Conservation (phyloP, 345 rosid species). For the Populus alba region DNA sequence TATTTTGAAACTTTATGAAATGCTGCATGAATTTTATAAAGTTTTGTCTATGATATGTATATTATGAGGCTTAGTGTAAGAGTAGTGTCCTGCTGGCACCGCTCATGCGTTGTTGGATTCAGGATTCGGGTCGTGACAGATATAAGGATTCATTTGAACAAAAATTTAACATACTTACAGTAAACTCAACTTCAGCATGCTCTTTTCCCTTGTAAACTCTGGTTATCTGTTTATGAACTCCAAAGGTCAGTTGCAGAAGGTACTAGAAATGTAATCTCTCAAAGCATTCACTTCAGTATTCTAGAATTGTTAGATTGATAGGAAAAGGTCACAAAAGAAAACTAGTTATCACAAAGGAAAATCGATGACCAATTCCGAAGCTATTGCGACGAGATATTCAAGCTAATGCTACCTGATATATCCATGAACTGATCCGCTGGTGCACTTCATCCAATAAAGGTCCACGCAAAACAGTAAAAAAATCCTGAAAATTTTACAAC, state of each 20-base stretch:
- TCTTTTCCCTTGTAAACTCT: slow-evolving; percentile 86
- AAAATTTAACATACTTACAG: slow-evolving; percentile 47
- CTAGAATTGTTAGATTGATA: not conserved
- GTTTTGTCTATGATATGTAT: too few species aligned
- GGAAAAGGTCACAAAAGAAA: too few species aligned
- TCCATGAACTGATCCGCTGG: slow-evolving; percentile 67
- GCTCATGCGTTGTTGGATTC: too few species aligned
- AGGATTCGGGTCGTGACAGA: too few species aligned
- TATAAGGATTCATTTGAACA: not conserved
- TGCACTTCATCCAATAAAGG: slow-evolving; percentile 86
- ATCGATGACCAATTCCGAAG: not conserved
- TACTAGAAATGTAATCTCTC: not conserved
- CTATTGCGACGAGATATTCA: not conserved
- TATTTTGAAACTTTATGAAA: too few species aligned
- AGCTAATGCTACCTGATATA: slow-evolving; percentile 62
- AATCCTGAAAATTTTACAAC: slow-evolving; percentile 38
- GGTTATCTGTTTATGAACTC: slow-evolving; percentile 50
- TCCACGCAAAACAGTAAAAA: slow-evolving; percentile 63
- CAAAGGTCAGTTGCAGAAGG: slow-evolving; percentile 13
- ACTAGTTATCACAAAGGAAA: not conserved
- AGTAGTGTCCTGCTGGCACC: too few species aligned
- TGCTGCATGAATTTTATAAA: too few species aligned
- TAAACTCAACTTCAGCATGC: slow-evolving; percentile 90
- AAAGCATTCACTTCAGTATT: not conserved
- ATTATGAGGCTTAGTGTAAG: too few species aligned